These are phyloP conservation scores for Emergomyces africanus DNA, from an alignment of 2,329 filamentous ascomycete genomes.

Conservation along the genomic window DNA sequence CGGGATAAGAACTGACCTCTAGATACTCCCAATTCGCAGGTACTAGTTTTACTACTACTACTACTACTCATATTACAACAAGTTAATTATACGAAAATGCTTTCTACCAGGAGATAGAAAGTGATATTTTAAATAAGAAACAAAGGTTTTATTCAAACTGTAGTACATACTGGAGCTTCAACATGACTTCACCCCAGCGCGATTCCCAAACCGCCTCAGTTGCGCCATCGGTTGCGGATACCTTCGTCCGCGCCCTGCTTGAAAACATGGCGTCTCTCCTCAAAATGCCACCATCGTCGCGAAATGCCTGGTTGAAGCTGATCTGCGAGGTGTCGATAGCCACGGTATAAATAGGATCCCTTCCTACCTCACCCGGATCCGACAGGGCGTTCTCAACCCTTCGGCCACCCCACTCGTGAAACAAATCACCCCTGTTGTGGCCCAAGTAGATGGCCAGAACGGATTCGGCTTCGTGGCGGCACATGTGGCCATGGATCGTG, in stretches of 20 bases:
- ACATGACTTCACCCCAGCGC: neutral
- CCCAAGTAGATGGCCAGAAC: conserved; percentile 55
- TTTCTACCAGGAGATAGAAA: neutral
- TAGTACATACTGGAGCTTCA: conserved; percentile 19
- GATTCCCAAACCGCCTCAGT: conserved; percentile 6
- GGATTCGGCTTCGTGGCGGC: conserved; percentile 65
- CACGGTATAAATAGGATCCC: conserved; percentile 69
- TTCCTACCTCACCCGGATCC: conserved; percentile 62
- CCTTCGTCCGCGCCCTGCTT: conserved; percentile 44
- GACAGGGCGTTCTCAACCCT: conserved; percentile 54
- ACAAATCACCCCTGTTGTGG: conserved; percentile 57
- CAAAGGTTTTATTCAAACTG: neutral
- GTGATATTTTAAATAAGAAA: neutral
- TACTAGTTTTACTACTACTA: too few relatives aligned
- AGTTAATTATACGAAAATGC: neutral
- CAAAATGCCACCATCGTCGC: conserved; percentile 51
- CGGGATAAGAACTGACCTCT: neutral
- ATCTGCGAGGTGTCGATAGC: conserved; percentile 66
- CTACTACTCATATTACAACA: too few relatives aligned
- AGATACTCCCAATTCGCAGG: neutral
- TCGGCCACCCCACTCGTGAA: conserved; percentile 44
- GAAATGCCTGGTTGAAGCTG: conserved; percentile 57
- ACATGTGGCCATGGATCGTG: conserved; percentile 50
- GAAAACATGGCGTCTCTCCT: conserved; percentile 45
- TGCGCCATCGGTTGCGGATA: conserved; percentile 18